Conservation (phyloP, 1,284 basidiomycete genomes). For the Leccinum subrobustum region DNA sequence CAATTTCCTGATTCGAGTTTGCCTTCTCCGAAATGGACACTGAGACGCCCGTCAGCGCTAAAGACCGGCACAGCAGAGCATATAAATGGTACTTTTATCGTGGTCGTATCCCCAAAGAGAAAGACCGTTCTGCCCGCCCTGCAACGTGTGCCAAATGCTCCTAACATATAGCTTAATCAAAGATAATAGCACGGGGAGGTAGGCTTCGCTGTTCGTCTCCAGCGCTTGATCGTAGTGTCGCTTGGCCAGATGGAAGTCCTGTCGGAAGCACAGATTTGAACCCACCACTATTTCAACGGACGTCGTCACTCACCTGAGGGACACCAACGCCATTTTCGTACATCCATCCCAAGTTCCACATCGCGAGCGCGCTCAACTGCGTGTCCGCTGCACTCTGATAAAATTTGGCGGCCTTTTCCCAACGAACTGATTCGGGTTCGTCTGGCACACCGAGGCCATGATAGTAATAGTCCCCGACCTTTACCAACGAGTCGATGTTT, state of each 20-base stretch:
- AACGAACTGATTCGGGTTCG: conserved; percentile 57
- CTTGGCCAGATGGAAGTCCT: conserved; percentile 98
- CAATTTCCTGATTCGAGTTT: conserved; percentile 28
- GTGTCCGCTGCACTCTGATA: conserved; percentile 94
- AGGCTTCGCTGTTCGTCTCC: conserved; percentile 86
- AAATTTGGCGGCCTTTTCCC: conserved; percentile 88
- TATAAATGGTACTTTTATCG: conserved; percentile 38
- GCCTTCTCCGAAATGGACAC: conserved; percentile 28
- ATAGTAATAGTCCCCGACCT: conserved; percentile 96
- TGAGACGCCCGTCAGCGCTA: conserved; percentile 15
- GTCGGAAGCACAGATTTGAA: not conserved
- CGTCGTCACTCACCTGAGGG: conserved; percentile 54
- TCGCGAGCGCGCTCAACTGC: conserved; percentile 87
- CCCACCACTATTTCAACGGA: not conserved
- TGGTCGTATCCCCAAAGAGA: conserved; percentile 57
- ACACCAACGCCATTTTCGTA: conserved; percentile 96
- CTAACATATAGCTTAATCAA: conserved; percentile 81
- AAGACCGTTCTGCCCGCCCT: conserved; percentile 65
- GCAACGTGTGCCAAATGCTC: conserved; percentile 81
- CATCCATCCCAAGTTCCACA: conserved; percentile 99
- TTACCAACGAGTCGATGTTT: conserved; percentile 94
- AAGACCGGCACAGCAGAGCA: not conserved
- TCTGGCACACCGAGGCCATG: conserved; percentile 77
- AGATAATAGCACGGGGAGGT: conserved; percentile 83
- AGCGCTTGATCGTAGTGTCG: conserved; percentile 91